phyloP scores from a whole-genome alignment of 1,284 basidiomycete species.

The Singerocomus inundabilis region DNA sequence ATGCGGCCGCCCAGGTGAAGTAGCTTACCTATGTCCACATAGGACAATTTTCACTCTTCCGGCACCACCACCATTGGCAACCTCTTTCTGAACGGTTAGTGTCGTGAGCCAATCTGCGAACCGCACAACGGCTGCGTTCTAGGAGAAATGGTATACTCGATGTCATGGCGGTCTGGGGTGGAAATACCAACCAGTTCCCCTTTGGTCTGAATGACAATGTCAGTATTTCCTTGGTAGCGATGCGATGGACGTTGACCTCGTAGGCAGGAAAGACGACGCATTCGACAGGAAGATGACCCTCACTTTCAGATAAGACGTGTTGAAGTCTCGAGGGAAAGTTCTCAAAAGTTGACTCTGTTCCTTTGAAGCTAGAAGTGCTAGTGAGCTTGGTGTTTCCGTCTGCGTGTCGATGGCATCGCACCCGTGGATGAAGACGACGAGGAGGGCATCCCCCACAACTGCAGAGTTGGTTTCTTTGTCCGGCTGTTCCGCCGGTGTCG shows the following conservation, averaged over 20 bases:
- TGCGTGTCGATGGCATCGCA: constrained; percentile 35
- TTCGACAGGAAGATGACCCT: constrained; percentile 58
- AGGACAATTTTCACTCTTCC: constrained; percentile 81
- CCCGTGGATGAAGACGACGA: constrained; percentile 68
- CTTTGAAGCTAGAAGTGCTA: constrained; percentile 53
- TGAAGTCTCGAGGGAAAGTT: constrained; percentile 75
- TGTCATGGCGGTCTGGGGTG: constrained; percentile 1
- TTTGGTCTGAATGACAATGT: constrained; percentile 57
- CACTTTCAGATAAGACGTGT: constrained; percentile 68
- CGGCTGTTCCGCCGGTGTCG: constrained; percentile 8
- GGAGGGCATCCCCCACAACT: constrained; percentile 42
- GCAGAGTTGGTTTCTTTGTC: constrained; percentile 10
- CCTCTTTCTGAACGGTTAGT: constrained; percentile 76
- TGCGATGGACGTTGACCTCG: constrained; percentile 52
- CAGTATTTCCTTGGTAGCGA: constrained; percentile 8
- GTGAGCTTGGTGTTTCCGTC: constrained; percentile 6
- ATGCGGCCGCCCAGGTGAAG: background rate
- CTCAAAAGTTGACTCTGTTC: constrained; percentile 75
- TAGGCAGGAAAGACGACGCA: constrained; percentile 87
- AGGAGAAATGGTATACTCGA: constrained; percentile 6
- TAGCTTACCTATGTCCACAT: constrained; percentile 82
- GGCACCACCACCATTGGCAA: constrained; percentile 67
- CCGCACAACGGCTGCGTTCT: constrained; percentile 78
- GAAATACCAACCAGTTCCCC: constrained; percentile 72
- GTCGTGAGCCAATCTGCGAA: constrained; percentile 90